These are phyloP conservation scores for Colletotrichum spaethianum DNA, from an alignment of 2,329 filamentous ascomycete genomes.

Conservation along the genomic window DNA sequence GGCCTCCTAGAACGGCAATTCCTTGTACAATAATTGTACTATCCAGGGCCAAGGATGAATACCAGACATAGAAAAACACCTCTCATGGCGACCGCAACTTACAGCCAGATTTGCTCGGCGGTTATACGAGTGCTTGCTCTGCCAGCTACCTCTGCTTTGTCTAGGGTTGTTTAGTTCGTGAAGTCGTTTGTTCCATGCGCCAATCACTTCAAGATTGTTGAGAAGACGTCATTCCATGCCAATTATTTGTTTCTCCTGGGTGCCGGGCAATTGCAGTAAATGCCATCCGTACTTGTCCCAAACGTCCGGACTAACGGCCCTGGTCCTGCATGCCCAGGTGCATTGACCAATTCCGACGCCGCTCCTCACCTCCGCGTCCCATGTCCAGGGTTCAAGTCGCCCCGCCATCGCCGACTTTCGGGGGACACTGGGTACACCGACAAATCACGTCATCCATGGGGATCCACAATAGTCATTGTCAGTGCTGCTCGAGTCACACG, in stretches of 20 bases:
- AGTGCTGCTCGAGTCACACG: slow-evolving; percentile 19
- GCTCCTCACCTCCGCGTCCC: slow-evolving; percentile 6
- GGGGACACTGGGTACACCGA: slow-evolving; percentile 25
- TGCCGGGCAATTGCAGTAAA: neutral
- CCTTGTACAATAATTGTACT: neutral
- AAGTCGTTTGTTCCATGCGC: neutral
- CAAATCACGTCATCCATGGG: slow-evolving; percentile 41
- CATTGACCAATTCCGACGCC: slow-evolving; percentile 6
- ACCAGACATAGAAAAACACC: neutral
- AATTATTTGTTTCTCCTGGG: neutral
- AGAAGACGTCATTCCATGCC: neutral
- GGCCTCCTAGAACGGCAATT: neutral
- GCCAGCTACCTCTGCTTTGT: neutral
- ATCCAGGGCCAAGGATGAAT: neutral
- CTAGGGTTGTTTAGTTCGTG: neutral
- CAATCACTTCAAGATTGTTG: neutral
- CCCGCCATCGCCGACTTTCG: slow-evolving; percentile 39
- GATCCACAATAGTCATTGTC: slow-evolving; percentile 25
- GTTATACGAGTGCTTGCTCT: neutral
- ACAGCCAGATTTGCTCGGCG: neutral
- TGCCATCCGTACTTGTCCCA: neutral
- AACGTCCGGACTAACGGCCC: neutral
- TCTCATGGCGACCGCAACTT: neutral
- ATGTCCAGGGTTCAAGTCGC: slow-evolving; percentile 12
- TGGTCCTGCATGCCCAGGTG: neutral